Evolutionary conservation across 805 yeast species (phyloP), one percentile per base, ranked within the genome.

Genomic region (Kockiozyma suomiensis): DNA sequence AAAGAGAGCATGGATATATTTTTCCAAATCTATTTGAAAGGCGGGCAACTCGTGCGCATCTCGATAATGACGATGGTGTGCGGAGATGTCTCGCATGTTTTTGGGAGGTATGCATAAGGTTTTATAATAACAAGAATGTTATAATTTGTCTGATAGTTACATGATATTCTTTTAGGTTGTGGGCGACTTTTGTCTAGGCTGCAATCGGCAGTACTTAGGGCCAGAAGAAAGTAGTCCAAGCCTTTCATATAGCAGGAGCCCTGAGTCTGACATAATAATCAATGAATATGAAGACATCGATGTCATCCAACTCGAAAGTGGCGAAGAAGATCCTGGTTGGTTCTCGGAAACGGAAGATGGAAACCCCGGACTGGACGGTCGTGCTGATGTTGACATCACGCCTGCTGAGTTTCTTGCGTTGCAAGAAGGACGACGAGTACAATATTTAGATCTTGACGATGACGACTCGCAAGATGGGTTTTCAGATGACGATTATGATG

Each of bases 91-190:
- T 85, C 1, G 74, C 77, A 41, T 86, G 92, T 69, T 85, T 81
- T 66, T 85, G 89, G 88, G 91, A 86, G 68, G 83, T 86, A 46
- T 40, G n/a, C n/a, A n/a, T n/a, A n/a, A n/a, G n/a, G n/a, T n/a
- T n/a, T n/a, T n/a, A n/a, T n/a, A n/a, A n/a, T n/a, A n/a, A n/a
- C n/a, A n/a, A n/a, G n/a, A n/a, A n/a, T n/a, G n/a, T n/a, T n/a
- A n/a, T n/a, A n/a, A n/a, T n/a, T n/a, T n/a, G n/a, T n/a, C n/a
- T n/a, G n/a, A n/a, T n/a, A 21, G 28, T 45, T 30, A 19, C 17
- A n/a, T 15, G 25, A 46, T 46, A 19, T n/a, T n/a, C n/a, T n/a
- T n/a, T n/a, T 19, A 48, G 51, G 33, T 45, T 30, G 41, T 32
- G 1, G 81, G 45, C 12, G 40, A 38, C 8, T 49, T 17, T 23